phyloP scores from a whole-genome alignment of 2,329 filamentous ascomycete species.

The Monilinia aucupariae region DNA sequence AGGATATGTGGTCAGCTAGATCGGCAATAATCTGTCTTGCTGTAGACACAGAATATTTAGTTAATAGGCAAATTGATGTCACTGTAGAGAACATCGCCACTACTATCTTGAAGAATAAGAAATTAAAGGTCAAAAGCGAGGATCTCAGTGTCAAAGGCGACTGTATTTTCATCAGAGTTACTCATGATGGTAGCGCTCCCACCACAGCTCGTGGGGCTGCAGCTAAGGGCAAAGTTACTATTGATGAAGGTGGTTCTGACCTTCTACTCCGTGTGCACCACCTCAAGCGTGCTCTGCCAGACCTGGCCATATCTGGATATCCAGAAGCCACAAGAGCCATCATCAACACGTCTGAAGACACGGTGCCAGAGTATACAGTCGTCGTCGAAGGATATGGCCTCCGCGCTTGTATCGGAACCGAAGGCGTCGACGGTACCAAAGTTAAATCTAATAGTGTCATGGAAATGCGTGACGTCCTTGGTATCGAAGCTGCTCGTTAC shows the following conservation, averaged over 20 bases:
- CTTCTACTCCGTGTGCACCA: conserved; percentile 76
- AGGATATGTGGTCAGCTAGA: conserved; percentile 80
- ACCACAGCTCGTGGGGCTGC: conserved; percentile 24
- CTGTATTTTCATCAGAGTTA: conserved; percentile 68
- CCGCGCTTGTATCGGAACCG: conserved; percentile 83
- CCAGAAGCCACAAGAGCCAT: conserved; percentile 80
- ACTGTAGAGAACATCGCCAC: conserved; percentile 64
- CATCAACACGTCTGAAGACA: conserved; percentile 63
- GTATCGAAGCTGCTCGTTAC: conserved; percentile 86
- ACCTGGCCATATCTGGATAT: conserved; percentile 85
- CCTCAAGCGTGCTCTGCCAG: conserved; percentile 74
- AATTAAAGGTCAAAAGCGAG: conserved; percentile 66
- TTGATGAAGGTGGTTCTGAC: conserved; percentile 52
- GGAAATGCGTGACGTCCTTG: conserved; percentile 80
- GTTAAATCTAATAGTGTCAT: conserved; percentile 82
- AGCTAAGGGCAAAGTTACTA: conserved; percentile 29
- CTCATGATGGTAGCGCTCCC: conserved; percentile 46
- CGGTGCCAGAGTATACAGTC: conserved; percentile 49
- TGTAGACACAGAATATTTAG: conserved; percentile 73
- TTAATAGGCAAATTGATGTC: conserved; percentile 77
- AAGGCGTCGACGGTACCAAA: conserved; percentile 74
- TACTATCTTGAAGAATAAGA: conserved; percentile 75
- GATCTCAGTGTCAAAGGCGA: conserved; percentile 59
- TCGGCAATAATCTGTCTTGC: conserved; percentile 73
- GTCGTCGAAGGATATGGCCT: conserved; percentile 95